phyloP scores from a whole-genome alignment of 2,329 filamentous ascomycete genomes.

The Plenodomus biglobosus region DNA sequence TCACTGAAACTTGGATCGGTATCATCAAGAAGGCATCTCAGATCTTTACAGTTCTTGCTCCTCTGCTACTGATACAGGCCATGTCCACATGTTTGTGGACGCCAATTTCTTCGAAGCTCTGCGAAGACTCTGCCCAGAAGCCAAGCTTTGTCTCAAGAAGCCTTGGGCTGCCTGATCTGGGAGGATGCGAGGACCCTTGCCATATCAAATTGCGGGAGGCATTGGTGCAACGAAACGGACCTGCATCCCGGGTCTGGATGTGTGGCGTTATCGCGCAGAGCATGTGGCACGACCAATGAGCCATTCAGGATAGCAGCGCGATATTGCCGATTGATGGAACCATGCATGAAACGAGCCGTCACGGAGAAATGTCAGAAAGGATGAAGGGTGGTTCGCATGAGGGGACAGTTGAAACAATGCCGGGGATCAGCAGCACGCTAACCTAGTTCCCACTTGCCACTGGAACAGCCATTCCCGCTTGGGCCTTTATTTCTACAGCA shows the following conservation, averaged over 20 bases:
- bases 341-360: neutral
- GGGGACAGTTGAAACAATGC: slow-evolving; percentile 1
- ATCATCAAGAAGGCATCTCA: neutral
- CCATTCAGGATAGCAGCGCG: neutral
- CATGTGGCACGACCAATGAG: slow-evolving; percentile 3
- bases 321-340: slow-evolving; percentile 25
- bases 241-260: slow-evolving; percentile 9
- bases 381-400: slow-evolving; percentile 1
- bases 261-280: slow-evolving; percentile 6
- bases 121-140: neutral
- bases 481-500: neutral
- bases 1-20: neutral
- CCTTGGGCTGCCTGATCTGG: slow-evolving; percentile 9
- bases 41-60: too few species aligned
- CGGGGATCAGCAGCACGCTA: slow-evolving; percentile 1
- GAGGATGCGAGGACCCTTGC: slow-evolving; percentile 10
- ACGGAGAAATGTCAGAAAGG: slow-evolving; percentile 7
- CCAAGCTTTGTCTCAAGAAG: slow-evolving; percentile 14
- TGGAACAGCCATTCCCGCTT: neutral
- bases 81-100: slow-evolving; percentile 1
- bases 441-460: neutral
- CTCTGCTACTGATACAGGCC: too few species aligned
- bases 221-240: slow-evolving; percentile 23
- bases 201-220: slow-evolving; percentile 12
- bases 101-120: slow-evolving; percentile 4